Base-by-base conservation (phyloP, 75 land plant species). In the Cunninghamia lanceolata region DNA sequence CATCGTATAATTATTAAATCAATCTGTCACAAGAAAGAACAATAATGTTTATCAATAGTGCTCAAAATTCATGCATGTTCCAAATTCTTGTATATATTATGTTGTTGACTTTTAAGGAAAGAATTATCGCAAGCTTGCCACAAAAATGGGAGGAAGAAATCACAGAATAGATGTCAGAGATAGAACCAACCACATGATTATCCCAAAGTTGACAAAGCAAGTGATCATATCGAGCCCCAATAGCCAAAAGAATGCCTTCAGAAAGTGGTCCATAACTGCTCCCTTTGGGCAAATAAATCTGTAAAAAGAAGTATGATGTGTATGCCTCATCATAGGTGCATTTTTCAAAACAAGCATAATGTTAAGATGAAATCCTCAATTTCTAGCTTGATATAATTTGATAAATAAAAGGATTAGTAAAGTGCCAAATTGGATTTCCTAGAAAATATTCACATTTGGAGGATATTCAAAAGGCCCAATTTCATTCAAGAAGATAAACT, bases 151-250 rank as follows among this genome's bases (percentile, higher is more conserved):
- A 43, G 10, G 4, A 71, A 42, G 83, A 83, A 83, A 43, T 87
- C 25, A 46, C 34, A 0, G 53, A 87, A 84, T 25, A 16, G 30
- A 56, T 73, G 21, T 54, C 34, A 21, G 32, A 85, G 40, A 43
- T 77, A 83, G 39, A 54, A 89, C 88, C 54, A 85, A 96, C 96
- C 90, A 84, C 76, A 66, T 90, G 88, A 66, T 77, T 85, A 81
- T 86, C 85, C 94, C 98, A 91, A 84, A 89, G 86, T 63, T 90
- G 91, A n/a, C 91, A 93, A 84, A 97, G 89, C 50, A 97, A 87
- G 50, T 86, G 82, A 89, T 97, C 99, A 92, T 97, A 97, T 68
- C 98, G 94, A 35, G 98, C 99, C 79, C 98, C 99, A 87, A 92
- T 85, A 71, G 99, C 99, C 87, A 97, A 89, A 85, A 96, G 78